Evolutionary conservation across 768 basidiomycete genomes (phyloP), one percentile per base, ranked within the genome.

Genomic region (Calocybe indica): DNA sequence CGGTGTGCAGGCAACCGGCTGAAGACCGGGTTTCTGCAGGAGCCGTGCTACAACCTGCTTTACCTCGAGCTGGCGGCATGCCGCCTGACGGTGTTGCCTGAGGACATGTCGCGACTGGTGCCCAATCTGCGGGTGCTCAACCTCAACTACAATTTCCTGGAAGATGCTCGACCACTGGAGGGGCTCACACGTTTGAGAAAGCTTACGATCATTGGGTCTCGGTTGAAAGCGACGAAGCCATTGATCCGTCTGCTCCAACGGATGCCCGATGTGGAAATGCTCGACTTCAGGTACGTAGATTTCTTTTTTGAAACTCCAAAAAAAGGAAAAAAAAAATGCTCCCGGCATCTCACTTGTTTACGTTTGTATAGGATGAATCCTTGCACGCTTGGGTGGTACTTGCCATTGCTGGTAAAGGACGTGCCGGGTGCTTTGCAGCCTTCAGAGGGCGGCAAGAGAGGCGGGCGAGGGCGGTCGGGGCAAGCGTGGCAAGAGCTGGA

Each of bases 121-220:
- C 95, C 96, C 31, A 96, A 94, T 65, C 67, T 97, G 58, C 83
- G 92, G 46, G 84, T 84, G 50, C 71, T 98, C 67, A 97, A 97
- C 73, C 79, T 97, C 55, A 95, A 98, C 74, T 95, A 96, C 74
- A 98, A 98, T 65, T 97, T 94, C 65, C 62, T 98, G 63, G 82
- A 92, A 56, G 83, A 88, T 58, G 67, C 80, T 45, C 65, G 75
- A 53, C 66, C 72, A 43, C 71, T 99, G 48, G 76, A 76, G 44
- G 91, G 88, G 9, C 73, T 97, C 52, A 71, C 66, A 50, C 71
- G 90, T 59, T 67, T 98, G 65, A 78, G 80, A 54, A 93, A 90
- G 72, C 67, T 98, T 58, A 91, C 82, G 38, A 77, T 92, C 48
- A 87, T 98, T 56, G 95, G 93, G 48, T 84, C 79, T 55, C 76